A percentile compares a stretch with the other conserved stretches of the same genome.
phyloP scores from a whole-genome alignment of 1,284 basidiomycete species.

The Sparassis latifolia region DNA sequence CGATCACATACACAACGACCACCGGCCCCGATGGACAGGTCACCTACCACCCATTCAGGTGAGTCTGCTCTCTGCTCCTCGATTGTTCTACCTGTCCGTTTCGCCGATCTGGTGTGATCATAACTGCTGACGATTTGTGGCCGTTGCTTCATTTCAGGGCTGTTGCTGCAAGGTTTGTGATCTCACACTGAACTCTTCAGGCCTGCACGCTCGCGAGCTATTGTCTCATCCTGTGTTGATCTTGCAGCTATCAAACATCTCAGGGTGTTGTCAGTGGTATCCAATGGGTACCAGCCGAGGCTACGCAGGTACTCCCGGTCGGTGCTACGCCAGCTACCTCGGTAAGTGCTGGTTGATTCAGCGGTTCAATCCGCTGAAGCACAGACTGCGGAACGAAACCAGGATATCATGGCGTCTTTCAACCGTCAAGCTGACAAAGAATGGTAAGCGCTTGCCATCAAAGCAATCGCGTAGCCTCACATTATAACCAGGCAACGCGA shows the following conservation, averaged over 20 bases:
- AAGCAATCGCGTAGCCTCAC: not conserved
- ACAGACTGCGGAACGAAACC: not conserved
- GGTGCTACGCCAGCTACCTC: constrained; percentile 53
- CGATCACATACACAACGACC: constrained; percentile 64
- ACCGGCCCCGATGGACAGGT: constrained; percentile 50
- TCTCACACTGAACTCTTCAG: constrained; percentile 1
- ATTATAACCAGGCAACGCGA: constrained; percentile 41
- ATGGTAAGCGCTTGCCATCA: constrained; percentile 5
- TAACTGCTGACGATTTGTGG: too few relatives aligned
- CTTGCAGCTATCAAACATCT: constrained; percentile 60
- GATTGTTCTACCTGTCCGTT: not conserved
- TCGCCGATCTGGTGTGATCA: too few relatives aligned
- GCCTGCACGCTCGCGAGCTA: too few relatives aligned
- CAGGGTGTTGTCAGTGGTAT: constrained; percentile 62
- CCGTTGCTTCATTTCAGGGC: constrained; percentile 35
- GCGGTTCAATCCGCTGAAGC: not conserved
- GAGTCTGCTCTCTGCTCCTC: constrained; percentile 17
- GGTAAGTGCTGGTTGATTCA: constrained; percentile 27
- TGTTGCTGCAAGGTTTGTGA: constrained; percentile 54
- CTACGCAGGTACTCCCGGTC: constrained; percentile 49
- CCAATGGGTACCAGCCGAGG: constrained; percentile 70
- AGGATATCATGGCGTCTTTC: constrained; percentile 60
- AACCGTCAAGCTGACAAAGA: constrained; percentile 25
- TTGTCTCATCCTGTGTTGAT: not conserved
- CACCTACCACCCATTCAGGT: constrained; percentile 69